phyloP scores from a whole-genome alignment of 2,329 filamentous ascomycete species.

The Botrytis tulipae region DNA sequence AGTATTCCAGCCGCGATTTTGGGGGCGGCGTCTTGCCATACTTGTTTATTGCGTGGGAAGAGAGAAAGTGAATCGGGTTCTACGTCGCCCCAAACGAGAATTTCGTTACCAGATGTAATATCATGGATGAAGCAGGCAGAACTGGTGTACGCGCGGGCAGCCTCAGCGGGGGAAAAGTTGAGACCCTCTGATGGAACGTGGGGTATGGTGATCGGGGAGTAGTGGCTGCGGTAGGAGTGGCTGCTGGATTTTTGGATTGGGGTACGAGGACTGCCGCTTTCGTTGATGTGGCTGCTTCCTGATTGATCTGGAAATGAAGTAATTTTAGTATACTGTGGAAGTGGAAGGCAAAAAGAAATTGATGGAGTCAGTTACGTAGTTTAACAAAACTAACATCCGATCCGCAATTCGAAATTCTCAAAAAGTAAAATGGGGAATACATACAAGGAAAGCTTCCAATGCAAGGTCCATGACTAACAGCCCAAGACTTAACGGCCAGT shows the following conservation, averaged over 20 bases:
- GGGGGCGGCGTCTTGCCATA: constrained; percentile 87
- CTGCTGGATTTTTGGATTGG: background rate
- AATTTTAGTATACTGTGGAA: background rate
- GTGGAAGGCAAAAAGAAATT: background rate
- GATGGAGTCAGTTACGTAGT: background rate
- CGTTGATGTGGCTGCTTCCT: background rate
- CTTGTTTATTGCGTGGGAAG: constrained; percentile 72
- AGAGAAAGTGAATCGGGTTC: constrained; percentile 86
- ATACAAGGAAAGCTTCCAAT: constrained; percentile 67
- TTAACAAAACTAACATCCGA: background rate
- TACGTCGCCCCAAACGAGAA: constrained; percentile 93
- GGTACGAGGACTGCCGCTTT: background rate
- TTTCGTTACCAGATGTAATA: constrained; percentile 65
- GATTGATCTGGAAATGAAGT: background rate
- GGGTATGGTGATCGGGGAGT: background rate
- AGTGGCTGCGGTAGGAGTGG: background rate
- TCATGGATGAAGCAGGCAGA: constrained; percentile 93
- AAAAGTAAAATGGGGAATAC: constrained; percentile 46
- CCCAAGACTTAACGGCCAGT: constrained; percentile 82
- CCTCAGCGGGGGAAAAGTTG: background rate
- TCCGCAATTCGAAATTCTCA: background rate
- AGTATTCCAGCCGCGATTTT: constrained; percentile 74
- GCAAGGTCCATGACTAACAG: constrained; percentile 86
- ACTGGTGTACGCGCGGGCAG: constrained; percentile 72
- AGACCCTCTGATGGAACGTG: background rate